Base-by-base conservation (phyloP, 768 basidiomycete species). In the Kwoniella botswanensis region DNA sequence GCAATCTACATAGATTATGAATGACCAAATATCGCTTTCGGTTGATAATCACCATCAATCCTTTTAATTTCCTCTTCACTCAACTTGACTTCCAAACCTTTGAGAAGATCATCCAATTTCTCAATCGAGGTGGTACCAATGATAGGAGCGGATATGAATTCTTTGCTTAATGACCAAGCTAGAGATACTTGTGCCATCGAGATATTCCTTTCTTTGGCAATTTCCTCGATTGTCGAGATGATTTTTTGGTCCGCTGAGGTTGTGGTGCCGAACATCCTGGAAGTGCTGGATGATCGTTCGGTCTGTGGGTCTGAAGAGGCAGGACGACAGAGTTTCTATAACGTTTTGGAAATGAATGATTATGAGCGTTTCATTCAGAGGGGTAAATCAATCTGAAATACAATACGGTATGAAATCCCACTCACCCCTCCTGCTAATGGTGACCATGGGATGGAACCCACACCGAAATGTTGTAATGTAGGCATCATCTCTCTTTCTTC, bases 381-480 rank as follows among this genome's bases (percentile, higher is more conserved):
- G 35, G 35, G 6, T 7, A 35, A 35, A 7, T 35, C 35, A 35
- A 35, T 1, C 4, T 35, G 35, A 35, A 1, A 35, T 7, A 35
- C 6, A 7, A 35, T 35, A 35, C 35, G 11, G 53, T 55, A 26
- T 12, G 18, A 55, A 65, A 29, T 15, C 24, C 12, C 7, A 73
- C 73, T 63, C 41, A 76, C 70, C 12, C 76, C 78, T 11, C 71
- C 46, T 29, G 63, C 63, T 5, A 89, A 85, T 2, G 88, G 87
- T 0, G 85, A 81, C 85, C 87, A 88, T 3, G 89, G 89, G 75
- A 89, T 88, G 50, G 86, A 79, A 0, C 87, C 88, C 35, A 89
- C 86, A 22, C 88, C 88, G 24, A 86, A 84, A 42, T 76, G 73
- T 56, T 74, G 64, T n/a, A 76, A 63, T 3, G 72, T 76, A 15